Base-by-base conservation (phyloP, 805 yeast species). In the Hagleromyces aurorensis region DNA sequence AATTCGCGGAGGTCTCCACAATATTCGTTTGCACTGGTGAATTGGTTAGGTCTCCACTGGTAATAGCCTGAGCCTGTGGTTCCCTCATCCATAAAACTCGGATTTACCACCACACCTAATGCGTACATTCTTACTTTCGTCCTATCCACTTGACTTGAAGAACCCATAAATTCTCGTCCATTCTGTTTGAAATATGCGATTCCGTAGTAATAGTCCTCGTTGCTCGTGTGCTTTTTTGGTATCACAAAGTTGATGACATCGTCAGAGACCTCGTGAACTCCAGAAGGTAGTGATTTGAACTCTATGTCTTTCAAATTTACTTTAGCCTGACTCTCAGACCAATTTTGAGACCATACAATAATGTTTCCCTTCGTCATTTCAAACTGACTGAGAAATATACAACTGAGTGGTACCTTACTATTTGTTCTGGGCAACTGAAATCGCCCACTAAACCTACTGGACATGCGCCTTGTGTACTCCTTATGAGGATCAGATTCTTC, bases 221-320 rank as follows among this genome's bases (percentile, higher is more conserved):
- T 40, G 3, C 32, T 38, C 7, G 44, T 34, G 7, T 37, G 33
- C n/a, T 41, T 37, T 21, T 50, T 55, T 6, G 62, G 57, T 5
- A 61, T 50, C 3, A 64, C 66, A 52, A 78, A 77, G 30, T 70
- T 68, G 1, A 78, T 61, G 2, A 70, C 67, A 44, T 78, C 86
- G 9, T 52, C 50, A 3, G 62, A 60, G 4, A 38, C 33, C 9
- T 69, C 63, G 44, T 78, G 86, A 2, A 76, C 57, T 1, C 87
- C 85, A 0, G 83, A 74, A 0, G 86, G 86, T 24, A 78, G 54
- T n/a, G 76, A 61, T 40, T 73, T 70, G 54, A 67, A 78, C 51
- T 78, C 86, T 3, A 78, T 46, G 8, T 68, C 67, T 17, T 61
- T 52, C 15, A 72, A 44, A 17, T 38, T 18, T 13, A 31, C 23